These are phyloP conservation scores for Barbarea vulgaris DNA, from an alignment of 345 rosid species.

Conservation along the genomic window DNA sequence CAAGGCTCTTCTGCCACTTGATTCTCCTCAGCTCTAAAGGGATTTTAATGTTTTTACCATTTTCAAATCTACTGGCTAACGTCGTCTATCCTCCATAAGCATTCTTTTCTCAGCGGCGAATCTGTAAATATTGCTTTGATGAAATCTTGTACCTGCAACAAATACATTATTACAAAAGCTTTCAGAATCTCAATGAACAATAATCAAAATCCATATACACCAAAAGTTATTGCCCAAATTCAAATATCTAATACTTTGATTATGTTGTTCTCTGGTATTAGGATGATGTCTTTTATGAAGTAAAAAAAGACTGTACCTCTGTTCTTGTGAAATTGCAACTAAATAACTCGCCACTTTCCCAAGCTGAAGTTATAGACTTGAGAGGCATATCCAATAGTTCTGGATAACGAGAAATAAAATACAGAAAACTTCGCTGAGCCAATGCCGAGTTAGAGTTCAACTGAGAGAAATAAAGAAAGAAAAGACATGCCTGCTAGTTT, in stretches of 20 bases:
- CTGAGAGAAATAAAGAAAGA: background rate
- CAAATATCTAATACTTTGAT: background rate
- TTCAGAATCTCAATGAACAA: background rate
- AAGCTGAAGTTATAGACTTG: conserved; percentile 70
- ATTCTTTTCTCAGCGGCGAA: conserved; percentile 87
- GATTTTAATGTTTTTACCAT: background rate
- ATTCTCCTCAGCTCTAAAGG: conserved; percentile 5
- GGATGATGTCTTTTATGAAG: background rate
- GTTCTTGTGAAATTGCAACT: conserved; percentile 64
- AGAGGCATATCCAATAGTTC: conserved; percentile 92
- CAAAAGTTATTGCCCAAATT: background rate
- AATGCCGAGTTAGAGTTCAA: conserved; percentile 19
- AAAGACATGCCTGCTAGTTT: conserved; percentile 78
- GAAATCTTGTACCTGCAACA: conserved; percentile 73
- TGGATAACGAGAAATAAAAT: conserved; percentile 34
- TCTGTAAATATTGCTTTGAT: conserved; percentile 86
- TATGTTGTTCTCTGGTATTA: background rate
- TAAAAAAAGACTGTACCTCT: conserved; percentile 61
- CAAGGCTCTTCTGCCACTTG: conserved; percentile 4
- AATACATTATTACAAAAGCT: background rate
- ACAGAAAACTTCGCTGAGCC: background rate
- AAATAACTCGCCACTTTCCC: conserved; percentile 88
- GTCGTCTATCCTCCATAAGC: conserved; percentile 76
- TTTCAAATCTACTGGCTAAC: conserved; percentile 25
- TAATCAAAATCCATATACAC: background rate